Conservation (phyloP, 768 basidiomycete species). For the Hygrocybe punicea region DNA sequence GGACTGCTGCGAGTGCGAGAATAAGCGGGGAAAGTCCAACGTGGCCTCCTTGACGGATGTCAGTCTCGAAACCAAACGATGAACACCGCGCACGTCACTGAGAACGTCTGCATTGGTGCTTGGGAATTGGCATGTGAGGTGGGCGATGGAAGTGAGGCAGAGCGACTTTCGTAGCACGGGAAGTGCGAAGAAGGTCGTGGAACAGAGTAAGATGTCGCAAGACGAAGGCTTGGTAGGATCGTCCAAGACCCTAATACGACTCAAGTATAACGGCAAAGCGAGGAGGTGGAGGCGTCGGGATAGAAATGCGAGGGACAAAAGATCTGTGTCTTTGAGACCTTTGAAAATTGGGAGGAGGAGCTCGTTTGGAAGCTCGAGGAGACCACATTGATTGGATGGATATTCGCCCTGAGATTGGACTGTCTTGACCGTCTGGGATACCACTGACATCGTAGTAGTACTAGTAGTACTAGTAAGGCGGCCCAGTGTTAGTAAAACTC, state of each 20-base stretch:
- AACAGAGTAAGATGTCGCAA: background rate
- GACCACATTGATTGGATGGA: background rate
- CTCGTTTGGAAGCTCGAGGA: constrained; percentile 28
- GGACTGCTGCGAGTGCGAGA: background rate
- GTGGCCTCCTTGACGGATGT: background rate
- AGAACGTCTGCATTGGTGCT: background rate
- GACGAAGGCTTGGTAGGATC: background rate
- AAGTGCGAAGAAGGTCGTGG: background rate
- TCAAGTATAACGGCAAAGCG: constrained; percentile 19
- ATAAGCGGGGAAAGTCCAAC: background rate
- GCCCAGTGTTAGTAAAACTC: too few species aligned
- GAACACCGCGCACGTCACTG: background rate
- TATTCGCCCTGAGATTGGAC: too few species aligned
- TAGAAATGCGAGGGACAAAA: constrained; percentile 20
- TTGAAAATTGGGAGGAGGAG: constrained; percentile 24
- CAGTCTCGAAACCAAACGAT: background rate
- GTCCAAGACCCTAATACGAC: background rate
- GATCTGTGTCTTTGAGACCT: constrained; percentile 12
- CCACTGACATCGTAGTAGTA: too few species aligned
- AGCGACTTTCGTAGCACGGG: background rate
- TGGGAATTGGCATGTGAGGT: background rate
- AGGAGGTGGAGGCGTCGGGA: constrained; percentile 27
- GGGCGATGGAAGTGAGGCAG: background rate
- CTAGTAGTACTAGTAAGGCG: too few species aligned
- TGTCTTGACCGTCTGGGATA: too few species aligned